Percentiles rank a stretch among this genome's conserved stretches.
These are phyloP conservation scores for Clitopilus passeckerianus DNA, from an alignment of 768 basidiomycete species.

Conservation along the genomic window DNA sequence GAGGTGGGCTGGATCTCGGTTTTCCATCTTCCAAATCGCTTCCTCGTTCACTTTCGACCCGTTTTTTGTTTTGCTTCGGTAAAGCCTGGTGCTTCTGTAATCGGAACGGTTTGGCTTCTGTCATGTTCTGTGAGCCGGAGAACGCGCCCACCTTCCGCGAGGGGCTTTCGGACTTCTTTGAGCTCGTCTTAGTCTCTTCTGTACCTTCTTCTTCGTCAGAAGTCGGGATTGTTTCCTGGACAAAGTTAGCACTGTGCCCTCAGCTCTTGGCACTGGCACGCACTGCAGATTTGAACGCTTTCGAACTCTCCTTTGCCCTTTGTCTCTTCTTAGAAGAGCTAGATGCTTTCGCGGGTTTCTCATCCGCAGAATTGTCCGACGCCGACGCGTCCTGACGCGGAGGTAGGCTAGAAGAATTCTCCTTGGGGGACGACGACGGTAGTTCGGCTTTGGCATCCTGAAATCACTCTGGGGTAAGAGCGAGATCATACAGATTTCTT, in stretches of 20 bases:
- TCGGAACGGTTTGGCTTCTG: no score
- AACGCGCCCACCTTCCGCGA: not conserved
- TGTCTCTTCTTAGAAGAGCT: conserved; percentile 9
- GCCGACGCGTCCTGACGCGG: not conserved
- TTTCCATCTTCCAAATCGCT: not conserved
- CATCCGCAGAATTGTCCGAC: not conserved
- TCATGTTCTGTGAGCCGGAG: not conserved
- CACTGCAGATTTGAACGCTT: not conserved
- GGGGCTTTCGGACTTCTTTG: not conserved
- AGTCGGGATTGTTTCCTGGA: not conserved
- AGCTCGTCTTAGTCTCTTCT: not conserved
- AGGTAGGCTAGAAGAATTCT: not conserved
- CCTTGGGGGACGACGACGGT: not conserved
- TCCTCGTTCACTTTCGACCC: not conserved
- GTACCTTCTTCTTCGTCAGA: not conserved
- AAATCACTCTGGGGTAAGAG: not conserved
- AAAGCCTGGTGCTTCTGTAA: no score
- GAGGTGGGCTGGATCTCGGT: not conserved
- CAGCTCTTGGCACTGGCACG: not conserved
- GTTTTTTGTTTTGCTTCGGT: not conserved
- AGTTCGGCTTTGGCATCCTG: conserved; percentile 20
- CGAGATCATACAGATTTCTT: not conserved
- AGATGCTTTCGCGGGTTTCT: conserved; percentile 4
- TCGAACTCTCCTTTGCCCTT: conserved; percentile 32
- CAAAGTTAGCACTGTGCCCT: not conserved